A percentile compares a stretch with the other conserved stretches of the same genome.
These are phyloP conservation scores for Lindgomyces ingoldianus DNA, from an alignment of 495 filamentous ascomycete species.

Conservation along the genomic window DNA sequence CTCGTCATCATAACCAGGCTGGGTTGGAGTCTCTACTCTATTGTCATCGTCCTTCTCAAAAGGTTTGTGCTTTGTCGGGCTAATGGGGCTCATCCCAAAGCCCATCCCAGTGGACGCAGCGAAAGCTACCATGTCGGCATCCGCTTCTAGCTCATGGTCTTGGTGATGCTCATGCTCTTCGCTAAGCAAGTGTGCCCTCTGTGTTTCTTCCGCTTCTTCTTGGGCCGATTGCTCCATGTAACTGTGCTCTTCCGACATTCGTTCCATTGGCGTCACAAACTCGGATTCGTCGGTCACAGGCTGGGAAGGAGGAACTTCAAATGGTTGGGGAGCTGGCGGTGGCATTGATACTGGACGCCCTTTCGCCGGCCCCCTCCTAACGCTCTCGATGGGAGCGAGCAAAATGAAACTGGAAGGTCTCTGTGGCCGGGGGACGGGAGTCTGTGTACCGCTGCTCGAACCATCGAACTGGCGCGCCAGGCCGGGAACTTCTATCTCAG, in stretches of 20 bases:
- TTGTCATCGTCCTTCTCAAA: conserved; percentile 18
- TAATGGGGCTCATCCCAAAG: conserved; percentile 23
- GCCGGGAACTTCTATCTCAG: conserved; percentile 72
- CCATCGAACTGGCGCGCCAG: conserved; percentile 61
- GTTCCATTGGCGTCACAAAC: conserved; percentile 26
- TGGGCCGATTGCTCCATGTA: conserved; percentile 25
- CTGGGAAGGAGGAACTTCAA: conserved; percentile 9
- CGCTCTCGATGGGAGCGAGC: conserved; percentile 19
- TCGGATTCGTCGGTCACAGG: conserved; percentile 3
- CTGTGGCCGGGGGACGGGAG: conserved; percentile 28
- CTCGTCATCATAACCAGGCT: conserved; percentile 13
- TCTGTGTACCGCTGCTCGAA: conserved; percentile 48
- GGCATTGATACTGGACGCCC: conserved; percentile 34
- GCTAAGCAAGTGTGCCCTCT: neutral
- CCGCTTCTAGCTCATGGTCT: conserved; percentile 7
- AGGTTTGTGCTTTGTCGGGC: neutral
- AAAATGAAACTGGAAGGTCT: conserved; percentile 35
- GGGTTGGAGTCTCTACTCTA: conserved; percentile 11
- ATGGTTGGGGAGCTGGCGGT: conserved; percentile 4
- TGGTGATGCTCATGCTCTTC: conserved; percentile 9
- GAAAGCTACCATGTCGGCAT: conserved; percentile 32
- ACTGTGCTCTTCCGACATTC: conserved; percentile 25
- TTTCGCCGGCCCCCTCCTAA: conserved; percentile 10
- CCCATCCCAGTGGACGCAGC: conserved; percentile 33
- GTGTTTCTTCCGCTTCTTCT: neutral